Evolutionary conservation across 2,329 filamentous ascomycete species (phyloP).

Genomic region (Diaporthe amygdali): DNA sequence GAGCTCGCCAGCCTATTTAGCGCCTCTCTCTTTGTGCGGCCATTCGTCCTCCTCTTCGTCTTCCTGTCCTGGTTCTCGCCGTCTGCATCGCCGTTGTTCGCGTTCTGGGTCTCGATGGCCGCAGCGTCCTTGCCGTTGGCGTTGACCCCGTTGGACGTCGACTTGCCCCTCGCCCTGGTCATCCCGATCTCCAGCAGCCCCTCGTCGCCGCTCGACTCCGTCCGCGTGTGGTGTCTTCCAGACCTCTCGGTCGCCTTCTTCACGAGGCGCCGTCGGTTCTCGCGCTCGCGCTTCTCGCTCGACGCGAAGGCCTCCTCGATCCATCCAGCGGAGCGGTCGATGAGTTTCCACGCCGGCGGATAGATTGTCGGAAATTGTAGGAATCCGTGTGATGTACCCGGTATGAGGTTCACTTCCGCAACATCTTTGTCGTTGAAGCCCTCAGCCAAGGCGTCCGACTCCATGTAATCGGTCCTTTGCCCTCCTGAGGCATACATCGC

Average conservation of each 20-base stretch:
- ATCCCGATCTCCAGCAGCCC: conserved; percentile 90
- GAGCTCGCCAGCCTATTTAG: conserved; percentile 61
- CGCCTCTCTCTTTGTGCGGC: conserved; percentile 37
- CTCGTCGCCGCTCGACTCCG: conserved; percentile 77
- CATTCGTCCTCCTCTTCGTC: conserved; percentile 35
- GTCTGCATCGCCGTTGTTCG: conserved; percentile 31
- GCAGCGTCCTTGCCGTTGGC: conserved; percentile 30
- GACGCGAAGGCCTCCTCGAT: conserved; percentile 76
- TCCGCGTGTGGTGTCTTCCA: conserved; percentile 53
- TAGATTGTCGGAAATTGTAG: conserved; percentile 89
- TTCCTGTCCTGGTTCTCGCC: conserved; percentile 29
- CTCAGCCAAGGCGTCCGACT: conserved; percentile 47
- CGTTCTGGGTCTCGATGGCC: conserved; percentile 26
- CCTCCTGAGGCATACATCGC: conserved; percentile 54
- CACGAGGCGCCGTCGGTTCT: conserved; percentile 30
- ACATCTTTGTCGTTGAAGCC: conserved; percentile 76
- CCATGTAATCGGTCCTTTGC: conserved; percentile 55
- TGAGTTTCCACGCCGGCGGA: conserved; percentile 87
- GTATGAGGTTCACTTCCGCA: conserved; percentile 83
- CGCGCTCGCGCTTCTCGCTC: conserved; percentile 48
- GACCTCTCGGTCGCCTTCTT: conserved; percentile 25
- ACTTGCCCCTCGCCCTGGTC: conserved; percentile 45
- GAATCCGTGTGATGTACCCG: conserved; percentile 92
- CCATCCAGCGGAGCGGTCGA: conserved; percentile 80
- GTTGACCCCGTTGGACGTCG: conserved; percentile 24